phyloP scores from a whole-genome alignment of 139 green algal species.

The Chlorella sp. region DNA sequence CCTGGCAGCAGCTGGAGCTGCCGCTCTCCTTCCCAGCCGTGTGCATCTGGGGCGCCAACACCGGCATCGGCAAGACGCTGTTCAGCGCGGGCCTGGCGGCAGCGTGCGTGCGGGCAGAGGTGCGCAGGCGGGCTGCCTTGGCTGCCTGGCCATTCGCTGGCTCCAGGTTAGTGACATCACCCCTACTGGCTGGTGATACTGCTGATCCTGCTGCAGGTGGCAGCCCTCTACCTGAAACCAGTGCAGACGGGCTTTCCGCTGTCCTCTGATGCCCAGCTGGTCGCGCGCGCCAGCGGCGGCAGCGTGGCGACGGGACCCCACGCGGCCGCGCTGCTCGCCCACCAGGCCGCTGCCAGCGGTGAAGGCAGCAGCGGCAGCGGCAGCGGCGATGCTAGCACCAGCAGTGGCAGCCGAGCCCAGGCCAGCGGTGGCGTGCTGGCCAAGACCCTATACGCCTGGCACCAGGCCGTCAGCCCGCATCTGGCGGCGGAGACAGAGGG shows the following conservation, averaged over 20 bases:
- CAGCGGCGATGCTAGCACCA: background rate
- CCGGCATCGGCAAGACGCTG: conserved; percentile 94
- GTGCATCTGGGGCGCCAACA: conserved; percentile 93
- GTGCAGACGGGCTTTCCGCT: conserved; percentile 94
- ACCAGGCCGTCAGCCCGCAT: conserved; percentile 79
- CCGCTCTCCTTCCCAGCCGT: conserved; percentile 27
- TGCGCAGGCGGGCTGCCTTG: no score
- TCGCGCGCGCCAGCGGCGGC: conserved; percentile 39
- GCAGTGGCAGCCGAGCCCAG: background rate
- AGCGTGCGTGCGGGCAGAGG: conserved; percentile 28
- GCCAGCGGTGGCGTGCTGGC: conserved; percentile 1
- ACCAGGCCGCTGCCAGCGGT: background rate
- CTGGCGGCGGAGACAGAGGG: conserved; percentile 67
- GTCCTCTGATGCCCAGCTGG: conserved; percentile 77
- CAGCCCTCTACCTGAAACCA: conserved; percentile 91
- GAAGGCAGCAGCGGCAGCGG: background rate
- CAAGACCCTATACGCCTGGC: conserved; percentile 70
- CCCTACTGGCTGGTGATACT: no score
- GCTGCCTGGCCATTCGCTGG: no score
- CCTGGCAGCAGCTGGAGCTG: conserved; percentile 15
- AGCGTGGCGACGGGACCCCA: background rate
- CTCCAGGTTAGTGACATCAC: no score
- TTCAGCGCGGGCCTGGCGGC: conserved; percentile 78
- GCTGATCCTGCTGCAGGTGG: conserved; percentile 46
- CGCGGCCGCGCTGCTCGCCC: conserved; percentile 3